Percentiles rank a stretch among this genome's conserved stretches.
Conservation (phyloP, 2,329 filamentous ascomycete genomes). For the Epichloe sp. region DNA sequence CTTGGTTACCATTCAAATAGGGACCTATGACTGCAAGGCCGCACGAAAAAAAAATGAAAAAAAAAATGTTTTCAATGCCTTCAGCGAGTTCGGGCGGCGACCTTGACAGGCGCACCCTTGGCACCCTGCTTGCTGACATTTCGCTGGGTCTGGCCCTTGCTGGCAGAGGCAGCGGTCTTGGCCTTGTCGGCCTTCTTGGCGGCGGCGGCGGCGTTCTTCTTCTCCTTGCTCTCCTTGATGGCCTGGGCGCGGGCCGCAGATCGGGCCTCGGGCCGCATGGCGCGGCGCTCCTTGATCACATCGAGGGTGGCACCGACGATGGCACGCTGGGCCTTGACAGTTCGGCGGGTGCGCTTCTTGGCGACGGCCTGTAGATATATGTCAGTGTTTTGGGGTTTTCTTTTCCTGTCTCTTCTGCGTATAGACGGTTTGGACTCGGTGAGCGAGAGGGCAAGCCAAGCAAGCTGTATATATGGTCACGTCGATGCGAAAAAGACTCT, state of each 20-base stretch:
- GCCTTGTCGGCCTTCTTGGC: conserved; percentile 99
- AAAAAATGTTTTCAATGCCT: neutral
- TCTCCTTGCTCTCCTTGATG: conserved; percentile 97
- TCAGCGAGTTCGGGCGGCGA: conserved; percentile 71
- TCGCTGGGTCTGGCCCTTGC: conserved; percentile 66
- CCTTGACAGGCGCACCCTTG: conserved; percentile 81
- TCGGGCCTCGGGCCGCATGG: conserved; percentile 89
- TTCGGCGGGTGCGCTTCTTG: conserved; percentile 98
- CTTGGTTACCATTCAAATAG: neutral
- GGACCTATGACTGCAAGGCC: neutral
- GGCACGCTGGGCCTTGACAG: conserved; percentile 96
- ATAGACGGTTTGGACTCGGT: neutral
- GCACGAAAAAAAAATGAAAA: neutral
- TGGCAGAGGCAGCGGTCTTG: conserved; percentile 63
- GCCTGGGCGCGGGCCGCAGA: conserved; percentile 76
- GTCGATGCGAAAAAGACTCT: neutral
- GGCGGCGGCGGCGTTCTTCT: conserved; percentile 77
- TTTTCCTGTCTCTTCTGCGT: neutral
- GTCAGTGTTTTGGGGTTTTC: conserved; percentile 18
- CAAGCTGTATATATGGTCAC: neutral
- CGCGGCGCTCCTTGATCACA: conserved; percentile 98
- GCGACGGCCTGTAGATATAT: conserved; percentile 70
- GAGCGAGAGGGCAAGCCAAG: neutral
- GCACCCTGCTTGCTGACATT: conserved; percentile 95
- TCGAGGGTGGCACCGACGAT: conserved; percentile 99